Evolutionary conservation across 768 basidiomycete genomes (phyloP).

Genomic region (Asterophora lycoperdoides): DNA sequence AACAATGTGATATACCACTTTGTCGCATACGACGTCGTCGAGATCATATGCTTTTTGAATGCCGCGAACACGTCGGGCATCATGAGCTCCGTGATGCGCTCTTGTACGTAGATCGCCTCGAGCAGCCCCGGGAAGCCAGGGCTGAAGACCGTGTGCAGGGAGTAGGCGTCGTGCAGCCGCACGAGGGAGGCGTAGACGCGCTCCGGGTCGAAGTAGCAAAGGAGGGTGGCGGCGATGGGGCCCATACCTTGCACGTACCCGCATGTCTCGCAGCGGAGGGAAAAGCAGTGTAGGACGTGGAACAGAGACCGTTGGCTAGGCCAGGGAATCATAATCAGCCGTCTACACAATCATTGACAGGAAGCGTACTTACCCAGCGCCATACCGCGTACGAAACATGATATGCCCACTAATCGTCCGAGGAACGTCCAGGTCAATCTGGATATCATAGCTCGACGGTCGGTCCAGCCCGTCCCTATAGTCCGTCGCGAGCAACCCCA

Average conservation of each 20-base stretch:
- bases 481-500: slow-evolving; percentile 39
- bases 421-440: slow-evolving; percentile 97
- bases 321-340: slow-evolving; percentile 3
- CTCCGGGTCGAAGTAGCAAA: slow-evolving; percentile 92
- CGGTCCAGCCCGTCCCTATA: slow-evolving; percentile 67
- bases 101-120: slow-evolving; percentile 95
- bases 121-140: slow-evolving; percentile 95
- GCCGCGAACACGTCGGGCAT: slow-evolving; percentile 88
- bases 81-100: slow-evolving; percentile 78
- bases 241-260: slow-evolving; percentile 99
- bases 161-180: slow-evolving; percentile 84
- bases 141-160: slow-evolving; percentile 82
- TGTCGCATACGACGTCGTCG: slow-evolving; percentile 92
- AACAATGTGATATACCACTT: slow-evolving; percentile 99
- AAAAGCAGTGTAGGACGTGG: slow-evolving; percentile 91
- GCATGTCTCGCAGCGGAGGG: slow-evolving; percentile 76
- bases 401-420: slow-evolving; percentile 93
- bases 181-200: slow-evolving; percentile 81
- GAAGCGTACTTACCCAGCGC: slow-evolving; percentile 68
- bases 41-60: slow-evolving; percentile 86
- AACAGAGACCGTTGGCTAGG: slow-evolving; percentile 88
- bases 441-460: slow-evolving; percentile 88
- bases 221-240: slow-evolving; percentile 88
- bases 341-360: slow-evolving; percentile 1
- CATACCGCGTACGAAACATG: slow-evolving; percentile 93